Conservation (phyloP, 225 moss, liverwort and hornwort species). For the Polytrichum commune region DNA sequence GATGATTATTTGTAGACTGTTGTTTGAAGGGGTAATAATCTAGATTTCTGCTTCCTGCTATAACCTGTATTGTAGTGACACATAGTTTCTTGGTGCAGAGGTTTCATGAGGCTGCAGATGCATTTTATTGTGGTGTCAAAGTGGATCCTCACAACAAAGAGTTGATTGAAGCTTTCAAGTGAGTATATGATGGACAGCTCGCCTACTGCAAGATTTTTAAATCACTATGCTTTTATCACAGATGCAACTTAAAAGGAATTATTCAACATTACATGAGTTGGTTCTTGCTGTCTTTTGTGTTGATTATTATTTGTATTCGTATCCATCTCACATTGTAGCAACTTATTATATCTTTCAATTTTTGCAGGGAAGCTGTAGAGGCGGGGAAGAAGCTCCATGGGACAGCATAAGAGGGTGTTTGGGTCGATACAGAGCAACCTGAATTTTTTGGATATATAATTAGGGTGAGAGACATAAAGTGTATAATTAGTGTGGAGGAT, state of each 20-base stretch:
- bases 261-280: neutral
- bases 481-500: no score
- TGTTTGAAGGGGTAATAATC: no score
- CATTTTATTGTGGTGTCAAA: constrained; percentile 81
- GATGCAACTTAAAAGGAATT: neutral
- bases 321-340: no score
- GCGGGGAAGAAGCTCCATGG: constrained; percentile 86
- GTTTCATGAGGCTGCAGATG: constrained; percentile 88
- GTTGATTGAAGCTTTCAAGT: constrained; percentile 75
- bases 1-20: no score
- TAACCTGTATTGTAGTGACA: no score
- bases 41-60: no score
- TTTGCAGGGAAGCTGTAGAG: constrained; percentile 65
- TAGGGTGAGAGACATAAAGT: no score
- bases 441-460: no score
- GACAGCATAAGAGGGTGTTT: constrained; percentile 28
- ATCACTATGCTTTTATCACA: neutral
- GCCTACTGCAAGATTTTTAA: constrained; percentile 1
- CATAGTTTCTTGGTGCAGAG: constrained; percentile 38
- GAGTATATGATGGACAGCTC: constrained; percentile 18
- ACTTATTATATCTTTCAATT: neutral
- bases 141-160: constrained; percentile 78
- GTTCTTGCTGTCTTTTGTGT: constrained; percentile 3
- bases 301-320: neutral
- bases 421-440: no score